Evolutionary conservation across 768 basidiomycete species (phyloP), one percentile per base, ranked within the genome.

Genomic region (Mycena metata): DNA sequence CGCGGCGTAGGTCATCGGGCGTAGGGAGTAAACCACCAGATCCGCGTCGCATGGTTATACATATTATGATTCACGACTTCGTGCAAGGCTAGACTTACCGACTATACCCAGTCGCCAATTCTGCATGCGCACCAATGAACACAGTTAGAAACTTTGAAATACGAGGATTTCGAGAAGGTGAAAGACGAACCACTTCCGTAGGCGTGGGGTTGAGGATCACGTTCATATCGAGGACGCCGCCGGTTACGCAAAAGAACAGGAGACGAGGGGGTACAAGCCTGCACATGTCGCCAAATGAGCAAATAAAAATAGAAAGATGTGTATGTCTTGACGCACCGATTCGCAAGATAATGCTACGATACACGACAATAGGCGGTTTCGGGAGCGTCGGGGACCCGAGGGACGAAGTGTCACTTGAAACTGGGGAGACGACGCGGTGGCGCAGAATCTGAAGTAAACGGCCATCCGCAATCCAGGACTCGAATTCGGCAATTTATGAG

Each of bases 251-350:
- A 68, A 45, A 36, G 64, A 56, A 35, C 50, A 58, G 16, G 67
- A 68, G 36, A 63, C 9, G 16, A 69, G 19, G 7, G 67, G 67
- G 30, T 69, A 69, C 9, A 69, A n/a, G 4, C 61, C 67, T 69
- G n/a, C n/a, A n/a, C n/a, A 8, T 5, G 4, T 2, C 33, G n/a
- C n/a, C n/a, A n/a, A n/a, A 26, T 51, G 2, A 47, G 46, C 36
- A 17, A 59, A 43, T 49, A 21, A 2, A 52, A 17, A 13, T 21
- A 26, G 11, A 5, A 64, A 39, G 9, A 16, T 10, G 17, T 30
- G 17, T 19, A 0, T 16, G 26, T 52, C 41, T 39, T n/a, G n/a
- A n/a, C n/a, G n/a, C n/a, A 60, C 62, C 61, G 17, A 64, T 60
- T 36, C 67, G 54, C 19, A 69, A 10, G 30, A 69, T 63, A 26